Conservation (phyloP, 192 early-diverging fungal species). For the Phlyctochytrium planicorne region DNA sequence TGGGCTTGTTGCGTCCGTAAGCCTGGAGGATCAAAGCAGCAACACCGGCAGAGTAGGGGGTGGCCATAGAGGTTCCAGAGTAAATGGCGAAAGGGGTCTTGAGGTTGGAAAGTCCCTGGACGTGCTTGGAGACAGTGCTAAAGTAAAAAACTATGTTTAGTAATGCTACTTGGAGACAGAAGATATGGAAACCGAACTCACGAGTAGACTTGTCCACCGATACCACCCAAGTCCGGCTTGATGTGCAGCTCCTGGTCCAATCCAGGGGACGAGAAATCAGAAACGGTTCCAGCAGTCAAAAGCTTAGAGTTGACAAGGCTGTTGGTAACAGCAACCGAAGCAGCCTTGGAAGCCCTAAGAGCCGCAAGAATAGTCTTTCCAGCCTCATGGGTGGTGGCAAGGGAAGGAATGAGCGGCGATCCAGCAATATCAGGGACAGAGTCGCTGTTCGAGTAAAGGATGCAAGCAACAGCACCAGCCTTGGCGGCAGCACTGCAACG, state of each 20-base stretch:
- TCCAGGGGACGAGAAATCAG: slow-evolving; percentile 74
- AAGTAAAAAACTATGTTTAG: not conserved
- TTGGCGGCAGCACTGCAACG: slow-evolving; percentile 7
- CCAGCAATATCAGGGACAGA: slow-evolving; percentile 3
- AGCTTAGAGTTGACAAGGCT: slow-evolving; percentile 41
- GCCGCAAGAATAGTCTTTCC: slow-evolving; percentile 20
- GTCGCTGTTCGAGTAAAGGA: slow-evolving; percentile 13
- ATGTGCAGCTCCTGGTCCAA: slow-evolving; percentile 65
- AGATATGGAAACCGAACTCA: not conserved
- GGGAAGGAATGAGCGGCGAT: slow-evolving; percentile 13
- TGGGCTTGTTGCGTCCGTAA: not conserved
- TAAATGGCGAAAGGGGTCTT: slow-evolving; percentile 9
- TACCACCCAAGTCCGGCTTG: slow-evolving; percentile 52
- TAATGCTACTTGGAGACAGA: not conserved
- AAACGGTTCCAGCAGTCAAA: slow-evolving; percentile 61
- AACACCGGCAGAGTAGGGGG: slow-evolving; percentile 57
- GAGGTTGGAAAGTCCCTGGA: slow-evolving; percentile 30
- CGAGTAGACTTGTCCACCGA: slow-evolving; percentile 40
- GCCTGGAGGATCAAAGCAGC: slow-evolving; percentile 44
- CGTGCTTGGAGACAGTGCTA: slow-evolving; percentile 28
- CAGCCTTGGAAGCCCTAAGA: slow-evolving; percentile 26
- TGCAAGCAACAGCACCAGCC: slow-evolving; percentile 11
- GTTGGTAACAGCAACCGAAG: slow-evolving; percentile 46
- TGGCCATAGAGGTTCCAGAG: slow-evolving; percentile 64
- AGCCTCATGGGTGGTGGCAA: slow-evolving; percentile 9